Base-by-base conservation (phyloP, 306 rosid species). In the Adenanthera pavonina region DNA sequence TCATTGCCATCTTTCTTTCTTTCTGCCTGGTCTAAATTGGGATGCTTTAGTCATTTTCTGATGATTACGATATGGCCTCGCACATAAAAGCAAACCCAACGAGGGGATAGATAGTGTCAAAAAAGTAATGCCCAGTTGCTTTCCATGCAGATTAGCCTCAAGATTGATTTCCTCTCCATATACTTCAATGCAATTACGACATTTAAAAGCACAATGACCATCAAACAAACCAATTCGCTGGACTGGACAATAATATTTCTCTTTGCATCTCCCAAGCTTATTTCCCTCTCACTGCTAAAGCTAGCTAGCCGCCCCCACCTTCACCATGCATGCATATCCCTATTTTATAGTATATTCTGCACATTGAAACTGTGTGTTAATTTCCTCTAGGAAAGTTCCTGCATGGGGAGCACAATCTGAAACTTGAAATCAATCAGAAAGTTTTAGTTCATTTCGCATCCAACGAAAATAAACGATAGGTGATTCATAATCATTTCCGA, bases 121-220 rank as follows among this genome's bases (percentile, higher is more conserved):
- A 56, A 56, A 56, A 41, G 15, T 72, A 49, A 52, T 72, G 83
- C 44, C 46, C 65, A 56, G 79, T 81, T 81, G 83, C 74, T 84
- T 74, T 87, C 89, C 84, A 74, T 86, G 87, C 83, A 86, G 59
- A 83, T 77, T 34, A 20, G 40, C 53, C 40, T 44, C 10, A 52
- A 33, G 53, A 62, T 52, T 68, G 34, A 40, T 56, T 74, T 40
- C 34, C 49, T 14, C 30, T 25, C 30, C 30, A 25, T 13, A 41
- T 75, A 67, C 11, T 78, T 20, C 30, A 41, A 60, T 57, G 19
- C 44, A 15, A 49, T 62, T 33, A 5, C 1, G 40, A 62, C 40
- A 13, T 12, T 11, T 35, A 17, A 34, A 62, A 14, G 43, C 69
- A 34, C 6, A 33, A 62, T 0, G 13, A 33, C n/a, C n/a, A 43